Evolutionary conservation across 192 early-diverging fungal genomes (phyloP), one percentile per base, ranked within the genome.

Genomic region (Linnemannia exigua): DNA sequence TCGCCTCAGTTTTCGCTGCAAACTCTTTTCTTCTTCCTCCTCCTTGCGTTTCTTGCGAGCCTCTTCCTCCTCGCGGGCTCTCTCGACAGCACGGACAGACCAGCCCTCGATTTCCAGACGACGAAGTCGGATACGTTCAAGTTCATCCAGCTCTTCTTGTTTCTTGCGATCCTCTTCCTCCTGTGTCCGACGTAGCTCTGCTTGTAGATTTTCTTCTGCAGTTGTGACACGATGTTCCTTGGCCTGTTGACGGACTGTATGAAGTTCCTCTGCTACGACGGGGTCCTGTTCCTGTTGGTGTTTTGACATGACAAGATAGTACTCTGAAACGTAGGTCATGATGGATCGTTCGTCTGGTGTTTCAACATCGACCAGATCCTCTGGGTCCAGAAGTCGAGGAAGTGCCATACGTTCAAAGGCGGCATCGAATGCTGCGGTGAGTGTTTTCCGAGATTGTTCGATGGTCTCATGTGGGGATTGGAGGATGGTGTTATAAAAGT

Each of bases 321-420:
- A 91, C 72, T 91, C 90, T 16, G 82, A 86, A 36, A 91, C 88
- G 66, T 91, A 91, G 71, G 90, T 90, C 89, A 91, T 90, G 22
- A 91, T 84, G 25, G 88, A 89, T 41, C 89, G 81, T 75, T 91
- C 90, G 58, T 91, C 89, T 0, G 90, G 90, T n/a, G 79, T 88
- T 72, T 91, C 90, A 1, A 90, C 87, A 31, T 88, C 90, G 4
- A 89, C 73, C 28, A 91, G 50, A 76, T 91, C 90, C 19, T 88
- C 88, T 2, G 89, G 82, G 48, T 91, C 90, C 5, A 91, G 58
- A 36, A 89, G 87, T 15, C 67, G 9, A 16, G 88, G 87, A 16
- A 91, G 78, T 2, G 75, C 67, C 88, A 91, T 89, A 19, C 88
- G 81, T 0, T 81, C 71, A 46, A 88, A 72, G 2, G 90, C 90